These are phyloP conservation scores for Chamaenerion angustifolium DNA, from an alignment of 345 rosid species.

Conservation along the genomic window DNA sequence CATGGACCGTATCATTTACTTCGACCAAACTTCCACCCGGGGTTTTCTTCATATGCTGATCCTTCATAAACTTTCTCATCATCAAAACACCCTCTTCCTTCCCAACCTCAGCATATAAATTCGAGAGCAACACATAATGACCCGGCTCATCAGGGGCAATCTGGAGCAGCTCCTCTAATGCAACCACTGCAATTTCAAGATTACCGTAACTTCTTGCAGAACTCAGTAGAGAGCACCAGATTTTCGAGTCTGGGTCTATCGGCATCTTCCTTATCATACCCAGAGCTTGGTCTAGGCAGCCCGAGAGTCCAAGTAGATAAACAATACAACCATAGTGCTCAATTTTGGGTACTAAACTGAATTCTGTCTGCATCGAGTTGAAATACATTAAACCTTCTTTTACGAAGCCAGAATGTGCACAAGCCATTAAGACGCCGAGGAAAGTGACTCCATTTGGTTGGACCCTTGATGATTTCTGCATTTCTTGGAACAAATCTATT, in stretches of 20 bases:
- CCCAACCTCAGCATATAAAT: slow-evolving; percentile 46
- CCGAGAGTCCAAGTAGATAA: slow-evolving; percentile 64
- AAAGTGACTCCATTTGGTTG: slow-evolving; percentile 58
- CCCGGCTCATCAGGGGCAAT: slow-evolving; percentile 51
- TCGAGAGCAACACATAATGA: slow-evolving; percentile 38
- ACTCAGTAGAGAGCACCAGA: slow-evolving; percentile 66
- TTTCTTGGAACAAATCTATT: slow-evolving; percentile 22
- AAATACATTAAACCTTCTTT: slow-evolving; percentile 55
- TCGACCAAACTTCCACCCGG: slow-evolving; percentile 53
- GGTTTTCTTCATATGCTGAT: slow-evolving; percentile 28
- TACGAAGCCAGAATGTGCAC: slow-evolving; percentile 58
- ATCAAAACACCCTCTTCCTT: slow-evolving; percentile 34
- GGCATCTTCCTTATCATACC: slow-evolving; percentile 54
- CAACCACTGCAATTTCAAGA: slow-evolving; percentile 36
- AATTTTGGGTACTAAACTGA: slow-evolving; percentile 42
- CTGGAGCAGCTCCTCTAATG: slow-evolving; percentile 31
- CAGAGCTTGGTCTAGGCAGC: slow-evolving; percentile 56
- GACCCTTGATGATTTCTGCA: slow-evolving; percentile 34
- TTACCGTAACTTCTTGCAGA: slow-evolving; percentile 52
- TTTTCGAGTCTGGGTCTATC: slow-evolving; percentile 55
- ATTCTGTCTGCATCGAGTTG: slow-evolving; percentile 45
- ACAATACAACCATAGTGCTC: slow-evolving; percentile 84
- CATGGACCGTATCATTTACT: slow-evolving; percentile 35
- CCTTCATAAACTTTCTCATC: slow-evolving; percentile 28
- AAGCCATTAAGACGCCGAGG: slow-evolving; percentile 58